Evolutionary conservation across 805 yeast species (phyloP).

Genomic region (Candida tammaniensis): DNA sequence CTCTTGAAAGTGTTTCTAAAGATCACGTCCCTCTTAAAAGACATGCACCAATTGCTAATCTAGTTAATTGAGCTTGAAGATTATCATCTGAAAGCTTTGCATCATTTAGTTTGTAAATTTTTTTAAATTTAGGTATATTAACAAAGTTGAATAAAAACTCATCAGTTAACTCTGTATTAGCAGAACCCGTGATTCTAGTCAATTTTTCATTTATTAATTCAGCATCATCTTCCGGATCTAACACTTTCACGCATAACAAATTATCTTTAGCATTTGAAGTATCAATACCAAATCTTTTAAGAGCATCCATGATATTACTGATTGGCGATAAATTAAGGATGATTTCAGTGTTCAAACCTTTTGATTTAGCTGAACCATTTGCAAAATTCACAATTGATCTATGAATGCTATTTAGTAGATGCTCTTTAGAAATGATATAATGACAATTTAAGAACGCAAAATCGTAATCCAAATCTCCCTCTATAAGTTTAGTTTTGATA

Average conservation of each 20-base stretch:
- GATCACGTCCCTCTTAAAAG: constrained; percentile 44
- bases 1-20: too few species aligned
- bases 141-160: constrained; percentile 17
- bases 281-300: constrained; percentile 68
- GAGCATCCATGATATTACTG: constrained; percentile 68
- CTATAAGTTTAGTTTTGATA: constrained; percentile 44
- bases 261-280: constrained; percentile 33
- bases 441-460: constrained; percentile 65
- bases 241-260: constrained; percentile 52
- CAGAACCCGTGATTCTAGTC: constrained; percentile 11
- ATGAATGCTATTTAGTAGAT: constrained; percentile 57
- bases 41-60: constrained; percentile 46
- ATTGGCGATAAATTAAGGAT: constrained; percentile 67
- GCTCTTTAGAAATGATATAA: constrained; percentile 58
- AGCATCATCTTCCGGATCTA: constrained; percentile 17
- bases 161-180: constrained; percentile 21
- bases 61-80: constrained; percentile 28
- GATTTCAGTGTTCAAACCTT: constrained; percentile 67
- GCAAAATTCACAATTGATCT: constrained; percentile 54
- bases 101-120: constrained; percentile 36
- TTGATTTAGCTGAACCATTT: constrained; percentile 54
- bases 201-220: constrained; percentile 32
- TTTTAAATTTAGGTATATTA: constrained; percentile 30
- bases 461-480: constrained; percentile 48
- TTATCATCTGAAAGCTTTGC: constrained; percentile 14